Percentiles rank a stretch among this genome's conserved stretches.
These are phyloP conservation scores for Friedmanniomyces endolithicus DNA, from an alignment of 495 filamentous ascomycete species.

Conservation along the genomic window DNA sequence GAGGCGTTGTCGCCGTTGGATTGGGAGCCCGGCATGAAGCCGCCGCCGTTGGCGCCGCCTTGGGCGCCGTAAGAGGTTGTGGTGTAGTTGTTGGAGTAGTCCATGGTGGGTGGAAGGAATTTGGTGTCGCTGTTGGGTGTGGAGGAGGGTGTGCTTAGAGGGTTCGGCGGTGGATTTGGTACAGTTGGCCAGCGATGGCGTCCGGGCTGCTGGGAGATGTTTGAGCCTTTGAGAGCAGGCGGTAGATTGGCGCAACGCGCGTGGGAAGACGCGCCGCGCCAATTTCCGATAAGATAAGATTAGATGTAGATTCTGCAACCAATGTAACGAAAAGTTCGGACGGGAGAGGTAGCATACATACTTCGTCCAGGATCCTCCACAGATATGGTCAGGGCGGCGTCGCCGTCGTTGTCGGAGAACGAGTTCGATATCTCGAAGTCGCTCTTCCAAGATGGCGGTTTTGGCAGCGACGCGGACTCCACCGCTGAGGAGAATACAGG, in stretches of 20 bases:
- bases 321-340: neutral
- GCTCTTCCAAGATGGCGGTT: conserved; percentile 50
- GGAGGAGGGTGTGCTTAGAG: no score
- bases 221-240: no score
- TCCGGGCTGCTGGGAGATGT: neutral
- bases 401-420: conserved; percentile 74
- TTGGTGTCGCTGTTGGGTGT: neutral
- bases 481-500: neutral
- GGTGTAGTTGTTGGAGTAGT: conserved; percentile 30
- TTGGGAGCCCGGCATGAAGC: conserved; percentile 47
- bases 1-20: conserved; percentile 32
- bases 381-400: conserved; percentile 45
- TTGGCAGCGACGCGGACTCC: conserved; percentile 38
- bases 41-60: conserved; percentile 50
- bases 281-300: neutral
- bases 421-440: conserved; percentile 80
- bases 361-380: no score
- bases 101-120: neutral
- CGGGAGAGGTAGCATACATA: neutral
- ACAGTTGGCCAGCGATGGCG: neutral
- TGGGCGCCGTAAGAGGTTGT: conserved; percentile 47
- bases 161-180: neutral
- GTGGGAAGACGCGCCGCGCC: neutral
- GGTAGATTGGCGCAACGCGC: neutral
- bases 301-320: no score